A percentile compares a stretch with the other conserved stretches of the same genome.
phyloP scores from a whole-genome alignment of 1,284 basidiomycete genomes.

The Sphagnurus paluster region DNA sequence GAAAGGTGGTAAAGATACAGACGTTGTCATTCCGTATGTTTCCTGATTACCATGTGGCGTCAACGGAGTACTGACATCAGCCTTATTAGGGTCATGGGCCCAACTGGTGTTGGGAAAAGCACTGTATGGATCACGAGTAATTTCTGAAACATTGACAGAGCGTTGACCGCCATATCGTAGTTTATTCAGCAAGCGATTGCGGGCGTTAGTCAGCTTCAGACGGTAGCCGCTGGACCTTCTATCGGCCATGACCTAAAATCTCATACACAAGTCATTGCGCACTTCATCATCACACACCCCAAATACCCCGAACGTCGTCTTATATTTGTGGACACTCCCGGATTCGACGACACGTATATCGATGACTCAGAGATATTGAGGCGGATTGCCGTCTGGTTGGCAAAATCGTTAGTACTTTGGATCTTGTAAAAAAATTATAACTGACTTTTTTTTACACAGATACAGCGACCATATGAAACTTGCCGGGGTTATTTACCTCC shows the following conservation, averaged over 20 bases:
- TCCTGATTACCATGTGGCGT: background rate
- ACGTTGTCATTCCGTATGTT: slow-evolving; percentile 16
- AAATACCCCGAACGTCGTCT: slow-evolving; percentile 10
- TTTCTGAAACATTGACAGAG: background rate
- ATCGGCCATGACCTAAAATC: slow-evolving; percentile 13
- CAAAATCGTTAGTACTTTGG: slow-evolving; percentile 12
- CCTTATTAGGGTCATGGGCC: slow-evolving; percentile 12
- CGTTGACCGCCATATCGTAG: slow-evolving; percentile 1
- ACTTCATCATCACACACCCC: slow-evolving; percentile 12
- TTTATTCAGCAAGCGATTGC: slow-evolving; percentile 11
- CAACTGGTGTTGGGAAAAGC: slow-evolving; percentile 17
- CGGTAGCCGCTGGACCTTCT: background rate
- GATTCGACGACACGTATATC: too few relatives aligned
- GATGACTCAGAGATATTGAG: slow-evolving; percentile 21
- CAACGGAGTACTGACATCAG: background rate
- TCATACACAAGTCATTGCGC: slow-evolving; percentile 9
- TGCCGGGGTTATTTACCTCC: slow-evolving; percentile 25
- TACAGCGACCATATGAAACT: slow-evolving; percentile 16
- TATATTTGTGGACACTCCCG: slow-evolving; percentile 25
- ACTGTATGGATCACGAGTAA: slow-evolving; percentile 5
- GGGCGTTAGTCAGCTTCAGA: background rate
- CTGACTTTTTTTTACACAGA: slow-evolving; percentile 8
- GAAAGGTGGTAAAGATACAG: slow-evolving; percentile 8
- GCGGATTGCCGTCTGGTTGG: too few relatives aligned
- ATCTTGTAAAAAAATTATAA: background rate